These are phyloP conservation scores for Purpureocillium lavendulum DNA, from an alignment of 2,329 filamentous ascomycete genomes.

Conservation along the genomic window DNA sequence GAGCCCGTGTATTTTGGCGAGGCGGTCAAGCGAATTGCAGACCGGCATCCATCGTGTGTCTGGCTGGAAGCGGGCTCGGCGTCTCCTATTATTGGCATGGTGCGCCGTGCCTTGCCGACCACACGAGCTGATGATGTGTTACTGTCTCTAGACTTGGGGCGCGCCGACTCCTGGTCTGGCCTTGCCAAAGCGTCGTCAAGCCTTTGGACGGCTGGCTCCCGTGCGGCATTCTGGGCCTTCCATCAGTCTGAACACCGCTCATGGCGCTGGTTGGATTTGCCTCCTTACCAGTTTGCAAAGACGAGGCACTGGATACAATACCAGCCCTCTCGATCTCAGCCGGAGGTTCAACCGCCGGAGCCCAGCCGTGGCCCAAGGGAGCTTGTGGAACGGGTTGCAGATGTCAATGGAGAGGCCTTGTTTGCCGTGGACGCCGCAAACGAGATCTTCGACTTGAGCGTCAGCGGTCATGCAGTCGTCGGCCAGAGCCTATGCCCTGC, in stretches of 20 bases:
- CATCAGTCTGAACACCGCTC: too few species aligned
- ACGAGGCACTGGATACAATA: constrained; percentile 15
- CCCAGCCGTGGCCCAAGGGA: not conserved
- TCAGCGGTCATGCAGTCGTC: constrained; percentile 15
- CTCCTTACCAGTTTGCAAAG: constrained; percentile 20
- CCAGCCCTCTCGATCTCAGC: not conserved
- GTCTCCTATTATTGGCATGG: constrained; percentile 24
- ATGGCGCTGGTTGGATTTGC: constrained; percentile 15
- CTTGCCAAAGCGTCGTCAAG: too few species aligned
- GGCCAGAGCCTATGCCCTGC: constrained; percentile 16
- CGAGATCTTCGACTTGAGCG: constrained; percentile 9
- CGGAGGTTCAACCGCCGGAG: not conserved
- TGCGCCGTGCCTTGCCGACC: constrained; percentile 15
- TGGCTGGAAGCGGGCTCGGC: constrained; percentile 25
- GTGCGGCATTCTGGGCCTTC: constrained; percentile 18
- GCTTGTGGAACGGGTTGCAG: not conserved
- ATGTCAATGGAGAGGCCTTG: not conserved
- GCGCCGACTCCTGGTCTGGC: too few species aligned
- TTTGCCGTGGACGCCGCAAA: not conserved
- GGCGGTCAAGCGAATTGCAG: constrained; percentile 16
- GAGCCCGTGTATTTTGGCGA: constrained; percentile 23
- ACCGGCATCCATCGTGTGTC: constrained; percentile 11
- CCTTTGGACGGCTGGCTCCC: too few species aligned
- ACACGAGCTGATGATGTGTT: not conserved
- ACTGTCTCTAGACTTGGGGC: constrained; percentile 1